Base-by-base conservation (phyloP, 2,329 filamentous ascomycete genomes). In the Alternaria sp. region DNA sequence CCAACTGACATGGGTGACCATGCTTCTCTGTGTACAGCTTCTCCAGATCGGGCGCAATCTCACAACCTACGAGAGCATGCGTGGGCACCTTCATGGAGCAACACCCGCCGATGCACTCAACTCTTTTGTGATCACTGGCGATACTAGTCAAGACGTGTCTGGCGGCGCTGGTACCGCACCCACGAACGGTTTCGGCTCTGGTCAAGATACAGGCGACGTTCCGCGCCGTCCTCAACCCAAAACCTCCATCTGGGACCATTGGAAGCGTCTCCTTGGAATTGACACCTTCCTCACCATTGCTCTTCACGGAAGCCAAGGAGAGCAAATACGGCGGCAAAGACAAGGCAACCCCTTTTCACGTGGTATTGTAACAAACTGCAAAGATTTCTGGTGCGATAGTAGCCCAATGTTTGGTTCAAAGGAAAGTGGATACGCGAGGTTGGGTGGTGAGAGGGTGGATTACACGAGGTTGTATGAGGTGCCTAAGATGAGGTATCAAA, bases 1-100 rank as follows among this genome's bases (percentile, higher is more conserved):
- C 41, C 96, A 99, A 77, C 85, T 97, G 31, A 90, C 92, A 21
- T 99, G 95, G 95, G 92, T 98, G 3, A 89, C 90, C n/a, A 98
- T 99, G 93, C 88, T 99, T 33, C 84, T 97, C 59, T 90, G 93
- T 64, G 96, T 98, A 5, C 96, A 99, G 75, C 88, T 97, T 51
- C 84, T 97, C 50, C 95, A 99, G 75, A 89, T 99, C 51, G 90
- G 93, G 0, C 88, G 93, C 61, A 96, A 93, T 56, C 90, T 96
- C 82, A 99, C 95, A 1, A 99, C 95, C 0, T 98, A 91, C 78
- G 95, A 99, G 79, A 96, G 93, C 77, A 98, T 99, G 93, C 88
- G 89, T 63, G 90, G 92, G 50, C 85, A 93, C 61, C 85, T 88
- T 57, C 84, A 90, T 62, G 83, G 82, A 54, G 78, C 82, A 52